Conservation (phyloP, 805 yeast genomes). For the Ogataea neopini region DNA sequence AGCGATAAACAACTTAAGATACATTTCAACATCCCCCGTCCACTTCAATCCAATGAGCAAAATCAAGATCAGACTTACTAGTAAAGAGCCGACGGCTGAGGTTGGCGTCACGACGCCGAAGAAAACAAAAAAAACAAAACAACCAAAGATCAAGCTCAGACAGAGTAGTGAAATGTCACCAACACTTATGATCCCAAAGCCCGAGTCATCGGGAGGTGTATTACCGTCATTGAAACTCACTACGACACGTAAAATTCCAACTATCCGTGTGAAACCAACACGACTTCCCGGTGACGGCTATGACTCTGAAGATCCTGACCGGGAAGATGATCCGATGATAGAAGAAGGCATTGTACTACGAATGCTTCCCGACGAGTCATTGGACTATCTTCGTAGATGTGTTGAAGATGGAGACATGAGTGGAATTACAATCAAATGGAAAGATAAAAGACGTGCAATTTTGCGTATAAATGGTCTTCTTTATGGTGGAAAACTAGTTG, state of each 20-base stretch:
- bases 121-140: slow-evolving; percentile 22
- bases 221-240: slow-evolving; percentile 37
- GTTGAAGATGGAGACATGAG: slow-evolving; percentile 74
- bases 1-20: not conserved
- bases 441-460: slow-evolving; percentile 76
- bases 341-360: slow-evolving; percentile 86
- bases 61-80: slow-evolving; percentile 26
- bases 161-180: slow-evolving; percentile 22
- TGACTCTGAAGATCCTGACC: slow-evolving; percentile 94
- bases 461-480: slow-evolving; percentile 66
- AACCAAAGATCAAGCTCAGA: slow-evolving; percentile 31
- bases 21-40: not conserved
- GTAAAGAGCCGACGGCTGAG: slow-evolving; percentile 8
- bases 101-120: slow-evolving; percentile 1
- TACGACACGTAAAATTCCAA: slow-evolving; percentile 41
- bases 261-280: slow-evolving; percentile 55
- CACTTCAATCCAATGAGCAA: slow-evolving; percentile 31
- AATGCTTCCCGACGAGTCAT: slow-evolving; percentile 63
- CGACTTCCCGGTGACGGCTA: slow-evolving; percentile 93
- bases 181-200: slow-evolving; percentile 8
- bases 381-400: slow-evolving; percentile 74
- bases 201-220: slow-evolving; percentile 8
- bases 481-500: slow-evolving; percentile 84
- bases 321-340: slow-evolving; percentile 90
- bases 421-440: slow-evolving; percentile 76